Base-by-base conservation (phyloP, 1,139 yeast species). In the Ogataea hybrid region DNA sequence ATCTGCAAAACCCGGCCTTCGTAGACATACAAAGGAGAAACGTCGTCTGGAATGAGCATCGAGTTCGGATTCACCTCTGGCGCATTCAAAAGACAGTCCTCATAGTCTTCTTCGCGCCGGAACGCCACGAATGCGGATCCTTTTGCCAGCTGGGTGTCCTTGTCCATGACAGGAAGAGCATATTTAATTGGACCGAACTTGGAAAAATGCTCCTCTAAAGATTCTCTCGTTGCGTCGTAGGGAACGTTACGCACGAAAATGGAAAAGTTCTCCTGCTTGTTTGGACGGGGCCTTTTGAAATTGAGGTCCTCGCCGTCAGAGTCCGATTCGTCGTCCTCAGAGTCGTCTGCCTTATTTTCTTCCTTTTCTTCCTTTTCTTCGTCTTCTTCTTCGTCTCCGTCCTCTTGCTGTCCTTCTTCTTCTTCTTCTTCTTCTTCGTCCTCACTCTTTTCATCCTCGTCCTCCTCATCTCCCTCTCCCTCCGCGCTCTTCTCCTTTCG, bases 71-170 rank as follows among this genome's bases (percentile, higher is more conserved):
- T 78, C n/a, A 79, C 73, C 25, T 77, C 73, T 25, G 97, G 97
- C 0, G 97, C 96, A 54, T 79, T 74, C 4, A 72, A 72, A 31
- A 90, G 64, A 66, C 97, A 92, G 41, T 75, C 73, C 25, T 73
- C 70, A 56, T 79, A 86, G 3, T 86, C 78, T 5, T 73, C 79
- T 47, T 77, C 79, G 25, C 73, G 69, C 41, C 62, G 64, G 61
- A 92, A 92, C 0, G 96, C 96, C 33, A 92, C 96, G 61, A 92
- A 92, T 0, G 97, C 99, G 1, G 96, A 84, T 43, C 99, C 99
- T 61, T 75, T 86, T 9, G 98, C 89, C 46, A 87, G 70, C 4
- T 95, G 95, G 2, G 96, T 82, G 44, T 73, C 83, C 58, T 74
- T 84, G 60, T 94, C 99, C 52, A 83, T 73, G 9, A 94, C 98